Percentiles rank a stretch among this genome's conserved stretches.
These are phyloP conservation scores for Geranium incanum DNA, from an alignment of 441 rosid species.

Conservation along the genomic window DNA sequence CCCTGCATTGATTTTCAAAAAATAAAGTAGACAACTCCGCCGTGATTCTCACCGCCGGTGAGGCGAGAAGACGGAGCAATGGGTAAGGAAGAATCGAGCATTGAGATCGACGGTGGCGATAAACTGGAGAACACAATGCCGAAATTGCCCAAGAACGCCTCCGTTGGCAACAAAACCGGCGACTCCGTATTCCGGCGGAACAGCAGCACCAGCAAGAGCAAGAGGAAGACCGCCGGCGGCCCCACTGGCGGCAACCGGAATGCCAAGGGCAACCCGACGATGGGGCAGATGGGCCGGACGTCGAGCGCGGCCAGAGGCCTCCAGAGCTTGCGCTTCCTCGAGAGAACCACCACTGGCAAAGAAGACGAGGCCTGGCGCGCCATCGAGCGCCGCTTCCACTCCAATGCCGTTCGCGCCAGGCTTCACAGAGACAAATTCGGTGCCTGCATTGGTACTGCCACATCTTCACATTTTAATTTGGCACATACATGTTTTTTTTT, in stretches of 20 bases:
- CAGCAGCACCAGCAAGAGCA: neutral
- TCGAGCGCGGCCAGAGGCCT: slow-evolving; percentile 7
- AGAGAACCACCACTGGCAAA: slow-evolving; percentile 4
- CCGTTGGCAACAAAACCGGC: neutral
- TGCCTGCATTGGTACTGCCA: slow-evolving; percentile 1
- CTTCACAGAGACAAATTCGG: neutral
- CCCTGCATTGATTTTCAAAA: too few relatives aligned
- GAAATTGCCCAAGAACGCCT: neutral
- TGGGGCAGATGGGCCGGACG: neutral
- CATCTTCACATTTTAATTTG: too few relatives aligned
- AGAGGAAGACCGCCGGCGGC: neutral
- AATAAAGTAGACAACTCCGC: neutral
- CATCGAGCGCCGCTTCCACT: neutral
- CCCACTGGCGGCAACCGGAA: neutral
- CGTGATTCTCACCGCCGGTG: too few relatives aligned
- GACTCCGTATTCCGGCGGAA: neutral
- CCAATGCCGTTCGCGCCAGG: neutral
- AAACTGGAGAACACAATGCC: neutral
- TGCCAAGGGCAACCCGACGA: neutral
- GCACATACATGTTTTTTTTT: too few relatives aligned
- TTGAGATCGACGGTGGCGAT: neutral
- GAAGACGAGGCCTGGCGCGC: neutral
- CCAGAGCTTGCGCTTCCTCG: slow-evolving; percentile 7
- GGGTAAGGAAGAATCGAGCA: neutral
- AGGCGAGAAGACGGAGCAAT: too few relatives aligned